These are phyloP conservation scores for Fraxinus anomala DNA, from an alignment of 257 asterid genomes.

Conservation along the genomic window DNA sequence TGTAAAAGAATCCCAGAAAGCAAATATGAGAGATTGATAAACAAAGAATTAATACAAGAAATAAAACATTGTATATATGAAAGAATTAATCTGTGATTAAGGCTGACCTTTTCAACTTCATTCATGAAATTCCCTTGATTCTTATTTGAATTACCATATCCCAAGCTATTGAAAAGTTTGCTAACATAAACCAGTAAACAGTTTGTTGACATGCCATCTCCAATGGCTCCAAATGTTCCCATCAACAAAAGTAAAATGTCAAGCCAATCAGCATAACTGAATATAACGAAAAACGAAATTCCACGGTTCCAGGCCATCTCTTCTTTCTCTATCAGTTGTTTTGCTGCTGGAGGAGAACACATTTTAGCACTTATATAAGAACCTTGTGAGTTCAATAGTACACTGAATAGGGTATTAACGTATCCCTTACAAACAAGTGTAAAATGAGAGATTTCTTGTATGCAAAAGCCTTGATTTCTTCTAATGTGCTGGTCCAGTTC, in stretches of 20 bases:
- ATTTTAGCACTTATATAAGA: slow-evolving; percentile 16
- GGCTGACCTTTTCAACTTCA: slow-evolving; percentile 67
- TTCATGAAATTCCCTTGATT: slow-evolving; percentile 57
- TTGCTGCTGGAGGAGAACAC: slow-evolving; percentile 34
- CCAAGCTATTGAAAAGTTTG: slow-evolving; percentile 76
- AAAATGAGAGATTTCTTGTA: neutral
- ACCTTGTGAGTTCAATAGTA: neutral
- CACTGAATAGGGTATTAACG: too few relatives aligned
- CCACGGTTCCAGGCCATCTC: slow-evolving; percentile 17
- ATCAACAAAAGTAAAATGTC: slow-evolving; percentile 69
- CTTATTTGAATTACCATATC: slow-evolving; percentile 56
- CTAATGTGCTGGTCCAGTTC: neutral
- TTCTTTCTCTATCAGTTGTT: slow-evolving; percentile 14
- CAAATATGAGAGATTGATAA: neutral
- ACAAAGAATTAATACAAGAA: neutral
- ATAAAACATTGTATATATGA: neutral
- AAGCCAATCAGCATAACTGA: slow-evolving; percentile 67
- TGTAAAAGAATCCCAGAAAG: slow-evolving; percentile 35
- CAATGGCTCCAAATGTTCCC: slow-evolving; percentile 90
- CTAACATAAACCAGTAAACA: slow-evolving; percentile 67
- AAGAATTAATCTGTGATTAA: neutral
- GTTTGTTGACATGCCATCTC: slow-evolving; percentile 87
- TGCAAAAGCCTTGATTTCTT: neutral
- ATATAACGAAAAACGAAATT: slow-evolving; percentile 44
- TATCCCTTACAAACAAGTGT: neutral